phyloP scores from a whole-genome alignment of 2,329 filamentous ascomycete species.

The Alternaria longipes region DNA sequence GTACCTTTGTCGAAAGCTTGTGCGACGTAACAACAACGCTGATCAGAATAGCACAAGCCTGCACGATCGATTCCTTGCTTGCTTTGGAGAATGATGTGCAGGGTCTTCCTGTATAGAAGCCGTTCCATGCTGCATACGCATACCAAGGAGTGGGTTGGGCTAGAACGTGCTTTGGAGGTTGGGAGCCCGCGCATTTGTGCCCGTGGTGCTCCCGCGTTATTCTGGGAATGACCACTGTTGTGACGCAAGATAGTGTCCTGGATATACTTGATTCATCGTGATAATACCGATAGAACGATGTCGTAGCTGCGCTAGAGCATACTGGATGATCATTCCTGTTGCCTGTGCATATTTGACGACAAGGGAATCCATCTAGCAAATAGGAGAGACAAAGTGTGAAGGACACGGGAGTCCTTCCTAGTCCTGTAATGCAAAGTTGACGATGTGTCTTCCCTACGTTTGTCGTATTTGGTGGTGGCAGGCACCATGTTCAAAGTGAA shows the following conservation, averaged over 20 bases:
- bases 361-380: not conserved
- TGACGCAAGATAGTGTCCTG: not conserved
- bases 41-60: not conserved
- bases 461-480: not conserved
- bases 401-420: not conserved
- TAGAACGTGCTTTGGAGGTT: not conserved
- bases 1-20: not conserved
- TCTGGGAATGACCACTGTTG: not conserved
- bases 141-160: slow-evolving; percentile 17
- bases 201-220: not conserved
- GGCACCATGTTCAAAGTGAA: not conserved
- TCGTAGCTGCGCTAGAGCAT: not conserved
- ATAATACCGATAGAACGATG: not conserved
- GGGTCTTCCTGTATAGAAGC: not conserved
- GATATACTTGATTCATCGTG: not conserved
- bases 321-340: not conserved
- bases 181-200: not conserved
- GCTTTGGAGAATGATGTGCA: not conserved
- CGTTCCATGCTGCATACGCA: slow-evolving; percentile 9
- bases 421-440: not conserved
- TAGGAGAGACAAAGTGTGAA: not conserved
- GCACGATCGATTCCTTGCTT: not conserved
- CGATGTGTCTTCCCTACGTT: not conserved
- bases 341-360: not conserved
- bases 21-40: not conserved